A percentile compares a stretch with the other conserved stretches of the same genome.
phyloP scores from a whole-genome alignment of 768 basidiomycete genomes.

The Mycena vitilis region DNA sequence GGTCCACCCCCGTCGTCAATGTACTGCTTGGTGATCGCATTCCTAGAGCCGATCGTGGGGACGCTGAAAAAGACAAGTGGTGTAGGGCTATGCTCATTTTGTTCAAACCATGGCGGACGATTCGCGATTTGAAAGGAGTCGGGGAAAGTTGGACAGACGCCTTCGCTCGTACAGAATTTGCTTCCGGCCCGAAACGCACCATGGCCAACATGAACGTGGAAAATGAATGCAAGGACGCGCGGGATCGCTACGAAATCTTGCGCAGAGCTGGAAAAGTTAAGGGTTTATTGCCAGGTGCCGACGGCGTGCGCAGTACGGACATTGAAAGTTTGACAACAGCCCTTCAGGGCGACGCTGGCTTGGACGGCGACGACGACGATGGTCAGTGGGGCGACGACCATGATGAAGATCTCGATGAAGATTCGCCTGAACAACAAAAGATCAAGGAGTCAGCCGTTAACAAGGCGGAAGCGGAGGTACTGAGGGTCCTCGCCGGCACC shows the following conservation, averaged over 20 bases:
- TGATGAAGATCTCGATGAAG: background rate
- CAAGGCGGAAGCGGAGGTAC: background rate
- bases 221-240: slow-evolving; percentile 19
- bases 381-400: background rate
- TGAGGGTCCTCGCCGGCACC: background rate
- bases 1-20: background rate
- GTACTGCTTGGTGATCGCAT: background rate
- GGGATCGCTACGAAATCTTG: background rate
- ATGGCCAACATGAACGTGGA: slow-evolving; percentile 9
- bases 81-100: slow-evolving; percentile 12
- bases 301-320: background rate
- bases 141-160: background rate
- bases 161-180: background rate
- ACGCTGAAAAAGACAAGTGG: background rate
- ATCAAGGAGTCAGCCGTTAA: background rate
- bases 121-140: background rate
- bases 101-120: slow-evolving; percentile 9
- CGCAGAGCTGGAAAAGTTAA: background rate
- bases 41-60: background rate
- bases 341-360: background rate
- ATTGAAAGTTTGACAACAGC: background rate
- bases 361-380: background rate
- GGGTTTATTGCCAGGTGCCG: background rate
- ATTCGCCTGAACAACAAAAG: background rate
- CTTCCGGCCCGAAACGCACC: background rate